Evolutionary conservation across 768 basidiomycete genomes (phyloP).

Genomic region (Psilocybe subaeruginosa): DNA sequence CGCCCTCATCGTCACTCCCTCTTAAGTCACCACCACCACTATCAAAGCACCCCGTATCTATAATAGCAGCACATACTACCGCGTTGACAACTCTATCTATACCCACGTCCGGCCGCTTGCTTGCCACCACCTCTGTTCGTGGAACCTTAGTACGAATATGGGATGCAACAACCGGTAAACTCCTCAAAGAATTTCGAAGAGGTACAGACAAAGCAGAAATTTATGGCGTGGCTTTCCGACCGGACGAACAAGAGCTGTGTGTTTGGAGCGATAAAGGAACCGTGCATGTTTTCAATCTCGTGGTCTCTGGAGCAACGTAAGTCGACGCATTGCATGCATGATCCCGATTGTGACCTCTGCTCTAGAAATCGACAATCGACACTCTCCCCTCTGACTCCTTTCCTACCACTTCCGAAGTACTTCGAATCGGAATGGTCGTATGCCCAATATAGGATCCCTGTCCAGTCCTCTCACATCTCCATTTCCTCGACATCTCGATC

Average conservation of each 20-base stretch:
- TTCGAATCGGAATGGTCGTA: conserved; percentile 98
- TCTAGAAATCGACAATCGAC: conserved; percentile 82
- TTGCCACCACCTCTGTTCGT: conserved; percentile 82
- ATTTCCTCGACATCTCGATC: conserved; percentile 70
- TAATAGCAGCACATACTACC: conserved; percentile 83
- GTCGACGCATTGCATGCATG: conserved; percentile 29
- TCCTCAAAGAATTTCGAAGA: conserved; percentile 78
- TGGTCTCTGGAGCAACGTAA: conserved; percentile 66
- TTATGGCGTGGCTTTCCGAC: conserved; percentile 86
- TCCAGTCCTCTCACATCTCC: conserved; percentile 82
- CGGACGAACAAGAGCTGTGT: conserved; percentile 84
- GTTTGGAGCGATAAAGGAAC: conserved; percentile 98
- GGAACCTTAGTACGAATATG: conserved; percentile 90
- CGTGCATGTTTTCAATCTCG: conserved; percentile 84
- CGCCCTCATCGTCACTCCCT: conserved; percentile 54
- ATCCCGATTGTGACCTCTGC: conserved; percentile 6
- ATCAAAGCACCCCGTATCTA: conserved; percentile 70
- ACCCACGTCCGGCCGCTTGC: conserved; percentile 74
- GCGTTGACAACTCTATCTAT: conserved; percentile 79
- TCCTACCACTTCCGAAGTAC: conserved; percentile 84
- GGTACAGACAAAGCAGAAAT: conserved; percentile 92
- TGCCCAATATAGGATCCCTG: conserved; percentile 87
- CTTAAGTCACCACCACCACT: conserved; percentile 59
- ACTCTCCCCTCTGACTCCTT: conserved; percentile 78
- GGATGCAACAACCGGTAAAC: conserved; percentile 74